Base-by-base conservation (phyloP, 805 yeast species). In the Lachancea fermentati region DNA sequence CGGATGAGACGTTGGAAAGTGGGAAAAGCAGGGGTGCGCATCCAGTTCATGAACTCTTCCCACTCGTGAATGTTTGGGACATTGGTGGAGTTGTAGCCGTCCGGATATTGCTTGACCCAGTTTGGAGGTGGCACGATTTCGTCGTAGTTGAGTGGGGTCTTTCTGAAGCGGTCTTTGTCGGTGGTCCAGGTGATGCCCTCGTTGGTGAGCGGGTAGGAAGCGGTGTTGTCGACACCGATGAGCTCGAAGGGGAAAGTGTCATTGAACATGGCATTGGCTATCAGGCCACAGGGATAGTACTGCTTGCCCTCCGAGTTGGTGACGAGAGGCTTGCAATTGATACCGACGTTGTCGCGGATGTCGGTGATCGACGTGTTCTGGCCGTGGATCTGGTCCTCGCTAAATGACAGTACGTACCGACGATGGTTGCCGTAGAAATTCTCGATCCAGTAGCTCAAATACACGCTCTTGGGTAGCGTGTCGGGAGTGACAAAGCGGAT, bases 41-140 rank as follows among this genome's bases (percentile, higher is more conserved):
- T 91, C 98, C 98, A 91, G 62, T 88, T 91, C 68, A 88, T 96
- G 52, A 91, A 75, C 49, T 80, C 80, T 57, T 86, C 91, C 87
- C 93, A 80, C 28, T 65, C 58, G 2, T 85, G 72, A 35, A 91
- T 58, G 56, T 85, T 81, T 2, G 95, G 95, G 45, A 91, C 52
- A 60, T 86, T 87, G 4, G 76, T 76, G 25, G 75, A 79, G n/a
- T 83, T 86, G 65, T 93, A 91, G 0, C 97, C 97, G 44, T 88
- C 65, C 2, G 97, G 97, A 60, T 63, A 91, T 65, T 56, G 67
- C 47, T 75, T 72, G 30, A 65, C 69, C 98, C 98, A 91, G 65
- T 84, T 86, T 38, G 93, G 95, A 4, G 98, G 98, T 9, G 98
- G 98, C 2, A 81, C 93, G 32, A 91, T 81, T 11, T 87, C 80